A percentile compares a stretch with the other conserved stretches of the same genome.
These are phyloP conservation scores for Forsythia suspensa DNA, from an alignment of 257 asterid species.

Conservation along the genomic window DNA sequence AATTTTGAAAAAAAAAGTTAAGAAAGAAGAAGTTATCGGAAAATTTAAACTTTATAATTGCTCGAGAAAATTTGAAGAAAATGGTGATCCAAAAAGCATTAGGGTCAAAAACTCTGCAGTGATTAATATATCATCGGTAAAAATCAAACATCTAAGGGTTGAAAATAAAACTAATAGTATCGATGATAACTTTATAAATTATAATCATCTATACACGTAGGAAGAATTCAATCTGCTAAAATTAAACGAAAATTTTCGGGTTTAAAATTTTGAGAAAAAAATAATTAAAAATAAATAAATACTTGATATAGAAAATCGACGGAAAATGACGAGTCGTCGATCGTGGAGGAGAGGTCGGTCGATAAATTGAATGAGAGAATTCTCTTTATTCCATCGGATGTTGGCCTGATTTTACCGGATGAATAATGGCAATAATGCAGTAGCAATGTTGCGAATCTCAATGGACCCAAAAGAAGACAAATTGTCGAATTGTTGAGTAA, in stretches of 20 bases:
- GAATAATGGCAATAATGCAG: neutral
- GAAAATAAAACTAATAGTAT: slow-evolving; percentile 22
- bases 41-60: slow-evolving; percentile 30
- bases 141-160: slow-evolving; percentile 58
- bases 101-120: slow-evolving; percentile 44
- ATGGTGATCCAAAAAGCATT: slow-evolving; percentile 55
- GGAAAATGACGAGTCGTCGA: slow-evolving; percentile 38
- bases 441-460: neutral
- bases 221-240: slow-evolving; percentile 21
- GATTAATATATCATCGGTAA: slow-evolving; percentile 35
- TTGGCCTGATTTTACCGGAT: slow-evolving; percentile 9
- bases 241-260: slow-evolving; percentile 8
- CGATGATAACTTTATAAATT: neutral
- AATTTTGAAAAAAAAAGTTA: slow-evolving; percentile 17
- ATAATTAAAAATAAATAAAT: neutral
- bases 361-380: neutral
- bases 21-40: slow-evolving; percentile 27
- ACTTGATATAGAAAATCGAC: slow-evolving; percentile 9
- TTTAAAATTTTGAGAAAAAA: slow-evolving; percentile 16
- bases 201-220: slow-evolving; percentile 17
- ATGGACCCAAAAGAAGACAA: neutral
- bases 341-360: slow-evolving; percentile 31
- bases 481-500: neutral
- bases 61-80: slow-evolving; percentile 35
- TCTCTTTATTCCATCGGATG: neutral